These are phyloP conservation scores for Periconia digitata DNA, from an alignment of 2,329 filamentous ascomycete species.

Conservation along the genomic window DNA sequence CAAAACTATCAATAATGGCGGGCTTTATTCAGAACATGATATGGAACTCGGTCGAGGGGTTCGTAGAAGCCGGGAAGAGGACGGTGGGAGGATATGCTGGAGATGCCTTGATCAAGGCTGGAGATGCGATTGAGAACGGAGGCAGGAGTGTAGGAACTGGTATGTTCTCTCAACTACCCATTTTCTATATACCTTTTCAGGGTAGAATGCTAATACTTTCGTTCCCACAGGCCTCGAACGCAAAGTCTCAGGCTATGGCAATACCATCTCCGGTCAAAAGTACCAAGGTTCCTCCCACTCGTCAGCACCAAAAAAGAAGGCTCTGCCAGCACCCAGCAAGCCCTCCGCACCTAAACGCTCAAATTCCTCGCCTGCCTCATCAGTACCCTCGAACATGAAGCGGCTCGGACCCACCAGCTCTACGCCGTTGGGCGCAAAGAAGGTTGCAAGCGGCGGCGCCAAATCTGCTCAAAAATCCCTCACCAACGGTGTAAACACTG, in stretches of 20 bases:
- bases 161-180: conserved; percentile 13
- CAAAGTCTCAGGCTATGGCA: conserved; percentile 32
- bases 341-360: conserved; percentile 31
- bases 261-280: conserved; percentile 30
- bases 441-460: conserved; percentile 21
- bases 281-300: conserved; percentile 29
- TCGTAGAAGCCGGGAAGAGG: conserved; percentile 40
- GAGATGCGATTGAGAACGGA: conserved; percentile 39
- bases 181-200: neutral
- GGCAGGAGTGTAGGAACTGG: conserved; percentile 35
- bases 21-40: conserved; percentile 42
- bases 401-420: conserved; percentile 11
- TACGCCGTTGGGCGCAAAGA: conserved; percentile 31
- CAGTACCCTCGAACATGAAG: conserved; percentile 15
- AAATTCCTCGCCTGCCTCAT: conserved; percentile 33
- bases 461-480: conserved; percentile 24
- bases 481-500: conserved; percentile 11
- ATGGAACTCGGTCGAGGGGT: conserved; percentile 41
- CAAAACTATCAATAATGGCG: conserved; percentile 17
- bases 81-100: conserved; percentile 42
- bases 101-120: conserved; percentile 41
- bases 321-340: neutral
- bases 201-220: neutral
- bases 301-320: conserved; percentile 25
- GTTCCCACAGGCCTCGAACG: conserved; percentile 30